Conservation (phyloP, 2,329 filamentous ascomycete species). For the Aspergillus viridinutans region DNA sequence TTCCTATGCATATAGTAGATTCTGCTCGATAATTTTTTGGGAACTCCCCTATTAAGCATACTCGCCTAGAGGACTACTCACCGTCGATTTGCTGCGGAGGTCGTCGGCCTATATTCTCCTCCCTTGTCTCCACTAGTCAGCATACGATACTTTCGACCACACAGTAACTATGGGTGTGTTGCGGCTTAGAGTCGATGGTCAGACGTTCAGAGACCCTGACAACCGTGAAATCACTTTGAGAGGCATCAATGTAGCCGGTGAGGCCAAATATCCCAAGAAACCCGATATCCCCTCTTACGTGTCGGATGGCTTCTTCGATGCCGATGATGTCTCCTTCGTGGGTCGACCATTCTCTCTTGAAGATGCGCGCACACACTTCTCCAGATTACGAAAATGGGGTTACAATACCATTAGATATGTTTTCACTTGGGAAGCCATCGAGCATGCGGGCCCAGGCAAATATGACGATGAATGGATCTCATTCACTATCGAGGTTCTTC, state of each 20-base stretch:
- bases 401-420: constrained; percentile 97
- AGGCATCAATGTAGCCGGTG: constrained; percentile 89
- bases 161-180: constrained; percentile 62
- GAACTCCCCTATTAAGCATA: neutral
- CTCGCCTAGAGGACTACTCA: neutral
- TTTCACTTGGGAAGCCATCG: constrained; percentile 99
- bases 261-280: constrained; percentile 80
- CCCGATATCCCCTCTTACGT: constrained; percentile 80
- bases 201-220: constrained; percentile 73
- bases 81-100: neutral
- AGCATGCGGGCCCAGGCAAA: constrained; percentile 80
- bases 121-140: neutral
- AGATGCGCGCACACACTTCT: constrained; percentile 82
- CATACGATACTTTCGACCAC: neutral
- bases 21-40: neutral
- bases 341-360: constrained; percentile 76
- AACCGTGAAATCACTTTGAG: constrained; percentile 83
- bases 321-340: constrained; percentile 85
- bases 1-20: neutral
- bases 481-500: constrained; percentile 80
- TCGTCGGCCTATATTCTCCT: neutral
- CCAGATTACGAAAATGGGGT: constrained; percentile 77
- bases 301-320: constrained; percentile 78
- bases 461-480: constrained; percentile 94
- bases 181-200: constrained; percentile 77